Evolutionary conservation across 139 green algal genomes (phyloP).

Genomic region (Raphidocelis subcapitata): DNA sequence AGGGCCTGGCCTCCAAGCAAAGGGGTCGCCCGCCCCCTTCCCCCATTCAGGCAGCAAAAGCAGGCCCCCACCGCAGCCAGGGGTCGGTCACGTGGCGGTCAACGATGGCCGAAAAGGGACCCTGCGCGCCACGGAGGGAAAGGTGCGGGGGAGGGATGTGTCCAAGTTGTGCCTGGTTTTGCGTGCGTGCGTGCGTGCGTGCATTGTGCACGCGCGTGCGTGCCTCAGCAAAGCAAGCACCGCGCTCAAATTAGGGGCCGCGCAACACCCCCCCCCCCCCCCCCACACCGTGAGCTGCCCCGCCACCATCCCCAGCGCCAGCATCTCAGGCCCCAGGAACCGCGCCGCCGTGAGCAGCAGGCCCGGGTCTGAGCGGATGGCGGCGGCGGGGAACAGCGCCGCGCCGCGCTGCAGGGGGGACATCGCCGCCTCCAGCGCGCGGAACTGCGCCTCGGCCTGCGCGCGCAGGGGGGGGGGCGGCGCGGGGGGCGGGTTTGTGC

Average conservation of each 20-base stretch:
- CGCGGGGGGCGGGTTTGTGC: no score
- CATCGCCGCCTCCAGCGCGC: slow-evolving; percentile 57
- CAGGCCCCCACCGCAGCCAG: slow-evolving; percentile 5
- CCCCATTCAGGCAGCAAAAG: no score
- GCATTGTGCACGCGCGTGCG: no score
- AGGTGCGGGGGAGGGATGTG: no score
- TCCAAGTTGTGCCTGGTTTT: no score
- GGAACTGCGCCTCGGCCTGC: slow-evolving; percentile 56
- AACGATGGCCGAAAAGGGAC: slow-evolving; percentile 65
- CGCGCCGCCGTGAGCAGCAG: slow-evolving; percentile 42
- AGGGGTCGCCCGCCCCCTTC: no score
- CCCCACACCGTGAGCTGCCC: slow-evolving; percentile 48
- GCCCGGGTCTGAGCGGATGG: slow-evolving; percentile 43
- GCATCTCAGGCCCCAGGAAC: slow-evolving; percentile 51
- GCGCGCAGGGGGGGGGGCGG: not conserved
- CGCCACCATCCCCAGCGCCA: slow-evolving; percentile 42
- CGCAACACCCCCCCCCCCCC: not conserved
- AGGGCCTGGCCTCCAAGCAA: no score
- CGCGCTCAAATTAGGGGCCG: not conserved
- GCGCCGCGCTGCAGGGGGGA: slow-evolving; percentile 61
- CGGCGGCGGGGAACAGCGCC: slow-evolving; percentile 69
- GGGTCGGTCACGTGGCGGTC: slow-evolving; percentile 61
- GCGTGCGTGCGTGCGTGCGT: no score
- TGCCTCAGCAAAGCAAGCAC: no score
- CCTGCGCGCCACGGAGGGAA: no score